These are phyloP conservation scores for Saccharomycopsis javanensis DNA, from an alignment of 805 yeast genomes.

Conservation along the genomic window DNA sequence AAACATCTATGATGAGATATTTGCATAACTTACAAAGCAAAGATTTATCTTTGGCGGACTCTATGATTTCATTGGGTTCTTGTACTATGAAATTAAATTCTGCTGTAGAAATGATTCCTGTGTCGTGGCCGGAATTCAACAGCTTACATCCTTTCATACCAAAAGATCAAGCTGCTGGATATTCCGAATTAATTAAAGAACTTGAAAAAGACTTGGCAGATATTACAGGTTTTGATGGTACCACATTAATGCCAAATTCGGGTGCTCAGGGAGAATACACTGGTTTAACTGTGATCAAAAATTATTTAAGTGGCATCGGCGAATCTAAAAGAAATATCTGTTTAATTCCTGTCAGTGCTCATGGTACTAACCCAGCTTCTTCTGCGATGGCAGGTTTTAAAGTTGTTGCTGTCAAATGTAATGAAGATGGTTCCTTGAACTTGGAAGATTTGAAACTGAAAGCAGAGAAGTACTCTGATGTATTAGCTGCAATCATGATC, in stretches of 20 bases:
- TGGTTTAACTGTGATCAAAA: constrained; percentile 77
- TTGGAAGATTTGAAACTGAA: constrained; percentile 62
- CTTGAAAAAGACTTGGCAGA: constrained; percentile 78
- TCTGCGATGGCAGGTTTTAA: constrained; percentile 96
- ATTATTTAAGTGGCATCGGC: constrained; percentile 63
- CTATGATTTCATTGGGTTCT: constrained; percentile 96
- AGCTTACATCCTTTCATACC: constrained; percentile 93
- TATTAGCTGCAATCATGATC: constrained; percentile 87
- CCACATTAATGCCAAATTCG: constrained; percentile 91
- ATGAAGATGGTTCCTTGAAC: constrained; percentile 78
- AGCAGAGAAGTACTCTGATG: constrained; percentile 56
- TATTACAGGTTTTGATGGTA: constrained; percentile 87
- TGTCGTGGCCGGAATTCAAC: constrained; percentile 90
- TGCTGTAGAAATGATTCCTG: constrained; percentile 89
- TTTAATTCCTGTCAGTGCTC: constrained; percentile 94
- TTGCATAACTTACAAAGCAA: constrained; percentile 74
- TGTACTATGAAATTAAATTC: constrained; percentile 98
- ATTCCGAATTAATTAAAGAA: constrained; percentile 61
- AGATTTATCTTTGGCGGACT: constrained; percentile 87
- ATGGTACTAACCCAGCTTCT: constrained; percentile 97
- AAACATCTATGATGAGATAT: constrained; percentile 90
- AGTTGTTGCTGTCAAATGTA: constrained; percentile 87
- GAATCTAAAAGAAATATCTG: constrained; percentile 73
- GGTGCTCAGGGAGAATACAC: constrained; percentile 99
- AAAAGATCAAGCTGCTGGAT: constrained; percentile 78